phyloP scores from a whole-genome alignment of 106 monocot genomes.

The Chionographis japonica region DNA sequence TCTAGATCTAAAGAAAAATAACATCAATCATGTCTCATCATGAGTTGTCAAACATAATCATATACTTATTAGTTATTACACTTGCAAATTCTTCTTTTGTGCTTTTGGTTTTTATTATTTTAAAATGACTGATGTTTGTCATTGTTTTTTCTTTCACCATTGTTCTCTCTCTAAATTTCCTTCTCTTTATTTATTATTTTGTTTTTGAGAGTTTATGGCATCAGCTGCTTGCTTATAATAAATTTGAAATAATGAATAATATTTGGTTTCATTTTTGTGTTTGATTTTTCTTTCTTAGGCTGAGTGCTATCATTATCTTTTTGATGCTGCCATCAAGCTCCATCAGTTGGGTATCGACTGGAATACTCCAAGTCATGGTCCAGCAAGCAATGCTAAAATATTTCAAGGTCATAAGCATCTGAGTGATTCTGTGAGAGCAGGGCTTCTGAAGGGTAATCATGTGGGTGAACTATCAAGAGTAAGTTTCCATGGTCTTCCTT shows the following conservation, averaged over 20 bases:
- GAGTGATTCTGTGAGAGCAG: conserved; percentile 19
- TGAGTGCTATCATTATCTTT: conserved; percentile 96
- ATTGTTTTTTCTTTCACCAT: neutral
- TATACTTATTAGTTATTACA: too few species aligned
- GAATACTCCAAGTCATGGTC: conserved; percentile 72
- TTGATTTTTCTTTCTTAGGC: conserved; percentile 44
- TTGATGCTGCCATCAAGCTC: conserved; percentile 88
- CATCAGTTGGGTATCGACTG: conserved; percentile 83
- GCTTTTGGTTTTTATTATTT: too few species aligned
- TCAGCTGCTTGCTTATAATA: too few species aligned
- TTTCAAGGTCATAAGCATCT: conserved; percentile 12
- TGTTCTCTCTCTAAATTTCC: neutral
- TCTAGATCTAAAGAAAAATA: too few species aligned
- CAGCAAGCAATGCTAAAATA: conserved; percentile 16
- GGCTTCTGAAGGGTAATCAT: conserved; percentile 28
- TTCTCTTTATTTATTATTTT: neutral
- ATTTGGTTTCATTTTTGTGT: neutral
- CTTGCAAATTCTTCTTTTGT: too few species aligned
- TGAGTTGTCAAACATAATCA: too few species aligned
- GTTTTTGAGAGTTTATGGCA: too few species aligned
- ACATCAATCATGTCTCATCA: too few species aligned
- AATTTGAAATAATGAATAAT: too few species aligned
- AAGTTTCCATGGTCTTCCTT: conserved; percentile 8
- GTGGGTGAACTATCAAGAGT: conserved; percentile 45
- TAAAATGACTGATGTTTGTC: too few species aligned